Conservation (phyloP, 2,329 filamentous ascomycete species). For the Ascochyta koolunga region DNA sequence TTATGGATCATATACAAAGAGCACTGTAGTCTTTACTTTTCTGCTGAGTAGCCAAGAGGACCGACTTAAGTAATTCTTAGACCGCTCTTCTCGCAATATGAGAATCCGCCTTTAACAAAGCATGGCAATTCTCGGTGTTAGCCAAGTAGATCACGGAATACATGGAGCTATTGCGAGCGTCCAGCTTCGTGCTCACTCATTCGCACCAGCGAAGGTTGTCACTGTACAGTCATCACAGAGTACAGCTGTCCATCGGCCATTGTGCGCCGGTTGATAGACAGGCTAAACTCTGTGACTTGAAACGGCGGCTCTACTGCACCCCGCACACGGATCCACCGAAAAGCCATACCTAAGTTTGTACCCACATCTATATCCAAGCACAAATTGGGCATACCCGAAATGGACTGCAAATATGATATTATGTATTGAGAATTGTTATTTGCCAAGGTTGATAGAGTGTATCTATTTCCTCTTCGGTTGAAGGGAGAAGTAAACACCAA, state of each 20-base stretch:
- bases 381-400: background rate
- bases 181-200: background rate
- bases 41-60: too few species aligned
- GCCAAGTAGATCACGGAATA: too few species aligned
- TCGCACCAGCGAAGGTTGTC: background rate
- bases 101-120: too few species aligned
- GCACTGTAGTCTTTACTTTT: too few species aligned
- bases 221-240: background rate
- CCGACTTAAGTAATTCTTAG: too few species aligned
- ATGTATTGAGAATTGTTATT: background rate
- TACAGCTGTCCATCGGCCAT: background rate
- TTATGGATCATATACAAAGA: too few species aligned
- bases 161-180: too few species aligned
- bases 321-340: conserved; percentile 25
- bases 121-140: too few species aligned
- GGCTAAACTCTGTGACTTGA: conserved; percentile 39
- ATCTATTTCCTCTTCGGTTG: background rate
- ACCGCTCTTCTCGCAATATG: too few species aligned
- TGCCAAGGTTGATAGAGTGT: background rate
- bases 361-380: background rate
- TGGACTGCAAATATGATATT: background rate
- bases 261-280: conserved; percentile 33
- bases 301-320: conserved; percentile 31
- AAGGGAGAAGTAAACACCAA: conserved; percentile 1
- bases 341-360: background rate